Conservation (phyloP, 2,329 filamentous ascomycete species). For the Epichloe glyceriae region DNA sequence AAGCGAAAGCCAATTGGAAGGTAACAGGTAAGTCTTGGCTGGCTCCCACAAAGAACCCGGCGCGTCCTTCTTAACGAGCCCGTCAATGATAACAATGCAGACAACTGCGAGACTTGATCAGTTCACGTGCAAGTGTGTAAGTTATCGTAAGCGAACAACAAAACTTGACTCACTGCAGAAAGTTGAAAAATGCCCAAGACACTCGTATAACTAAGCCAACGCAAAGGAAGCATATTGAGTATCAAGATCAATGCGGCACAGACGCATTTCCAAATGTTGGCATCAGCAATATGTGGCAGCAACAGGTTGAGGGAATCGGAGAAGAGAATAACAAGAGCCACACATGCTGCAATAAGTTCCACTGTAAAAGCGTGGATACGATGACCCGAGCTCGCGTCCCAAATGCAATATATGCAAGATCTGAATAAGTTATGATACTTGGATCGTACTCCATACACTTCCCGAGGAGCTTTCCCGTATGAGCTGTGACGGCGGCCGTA, state of each 20-base stretch:
- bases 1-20: constrained; percentile 72
- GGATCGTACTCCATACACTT: constrained; percentile 81
- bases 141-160: not conserved
- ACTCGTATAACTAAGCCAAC: constrained; percentile 78
- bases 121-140: too few species aligned
- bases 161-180: constrained; percentile 58
- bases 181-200: constrained; percentile 80
- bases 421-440: constrained; percentile 84
- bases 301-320: constrained; percentile 75
- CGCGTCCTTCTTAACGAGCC: constrained; percentile 63
- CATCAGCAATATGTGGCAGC: constrained; percentile 52
- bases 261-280: constrained; percentile 71
- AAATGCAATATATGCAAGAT: constrained; percentile 84
- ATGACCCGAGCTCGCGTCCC: constrained; percentile 68
- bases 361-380: constrained; percentile 73
- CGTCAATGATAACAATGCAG: constrained; percentile 71
- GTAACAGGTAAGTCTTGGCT: constrained; percentile 68
- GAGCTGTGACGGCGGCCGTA: constrained; percentile 64
- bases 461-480: constrained; percentile 74
- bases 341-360: constrained; percentile 76
- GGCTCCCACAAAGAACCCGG: constrained; percentile 79
- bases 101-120: constrained; percentile 44
- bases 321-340: constrained; percentile 85
- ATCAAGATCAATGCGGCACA: constrained; percentile 69
- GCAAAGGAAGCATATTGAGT: constrained; percentile 72